Base-by-base conservation (phyloP, 2,329 filamentous ascomycete species). In the Thelonectria discophora region DNA sequence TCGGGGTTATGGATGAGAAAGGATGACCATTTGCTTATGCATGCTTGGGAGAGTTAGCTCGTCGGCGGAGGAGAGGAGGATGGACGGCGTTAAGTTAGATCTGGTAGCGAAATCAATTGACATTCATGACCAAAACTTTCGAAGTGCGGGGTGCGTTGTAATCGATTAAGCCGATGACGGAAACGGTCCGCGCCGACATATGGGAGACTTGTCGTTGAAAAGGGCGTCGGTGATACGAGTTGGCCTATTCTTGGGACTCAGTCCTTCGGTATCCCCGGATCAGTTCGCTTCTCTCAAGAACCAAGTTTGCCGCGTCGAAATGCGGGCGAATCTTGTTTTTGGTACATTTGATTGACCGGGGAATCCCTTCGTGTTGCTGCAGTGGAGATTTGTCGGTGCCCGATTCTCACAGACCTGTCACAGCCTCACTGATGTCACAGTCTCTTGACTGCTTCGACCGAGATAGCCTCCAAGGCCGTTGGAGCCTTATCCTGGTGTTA, bases 81-180 rank as follows among this genome's bases (percentile, higher is more conserved):
- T 42, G 42, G 12, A 60, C 47, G 39, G 46, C 53, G 7, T 61
- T 49, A 21, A 32, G 39, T 32, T 21, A 18, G 18, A 12, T 45
- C 11, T 55, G 49, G 61, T 54, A 57, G 56, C 21, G 63, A 12
- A 37, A 65, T 48, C 34, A 11, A 37, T 37, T 67, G 67, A 71
- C 67, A 71, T n/a, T n/a, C n/a, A n/a, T 71, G 60, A 70, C 13
- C 20, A 43, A 17, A 55, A 40, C 20, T 17, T 60, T 63, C 58
- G 54, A 62, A 58, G 21, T 24, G 21, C 21, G 21, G 59, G 43
- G 62, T 59, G 18, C 27, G 27, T 10, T 30, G 27, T 10, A 30
- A 30, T 7, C 27, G 27, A 30, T 30, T 30, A 30, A 30, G 27
- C 27, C 15, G 21, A n/a, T 21, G 20, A 21, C 66, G 63, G 63